Evolutionary conservation across 495 filamentous ascomycete species (phyloP), one percentile per base, ranked within the genome.

Genomic region (Trichoderma virens): DNA sequence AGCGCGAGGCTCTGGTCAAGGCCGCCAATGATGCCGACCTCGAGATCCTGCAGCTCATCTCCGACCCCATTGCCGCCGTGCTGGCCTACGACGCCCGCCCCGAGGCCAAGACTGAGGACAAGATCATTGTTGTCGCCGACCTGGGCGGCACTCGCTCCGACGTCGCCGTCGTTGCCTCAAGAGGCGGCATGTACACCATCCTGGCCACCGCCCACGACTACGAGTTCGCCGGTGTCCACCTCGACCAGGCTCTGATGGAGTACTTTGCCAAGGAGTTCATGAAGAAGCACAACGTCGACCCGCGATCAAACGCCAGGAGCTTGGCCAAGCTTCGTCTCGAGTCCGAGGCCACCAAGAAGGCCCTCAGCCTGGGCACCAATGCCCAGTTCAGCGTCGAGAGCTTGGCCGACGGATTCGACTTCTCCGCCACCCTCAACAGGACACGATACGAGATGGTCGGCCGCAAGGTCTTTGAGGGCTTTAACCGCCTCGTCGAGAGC

Each of bases 201-300:
- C 83, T 98, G 16, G 92, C 95, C 4, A 96, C 93, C 35, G 86
- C 87, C 16, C 94, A 98, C 76, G 94, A 98, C 80, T 97, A 95
- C 74, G 91, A 96, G 71, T 88, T 90, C 65, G 85, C 88, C 60
- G 94, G 94, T 69, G 76, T 83, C 28, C 85, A 90, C 56, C 79
- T 98, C 38, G 94, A 98, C 77, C 83, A 93, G 70, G 86, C 95
- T 39, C 82, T 98, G 59, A 89, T 97, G 68, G 93, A 98, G 73
- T 87, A 97, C 81, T 97, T 97, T 70, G 89, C 94, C 65, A 98
- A 98, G 83, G 94, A 97, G 75, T 98, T 98, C 78, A 81, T 93
- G 67, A 97, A 98, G 85, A 75, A 76, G 68, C 92, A 95, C 80
- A 79, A 93, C 74, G 84, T 82, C 59, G 94, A 98, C 73, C 94